Evolutionary conservation across 768 basidiomycete species (phyloP).

Genomic region (Lactarius akahatsu): DNA sequence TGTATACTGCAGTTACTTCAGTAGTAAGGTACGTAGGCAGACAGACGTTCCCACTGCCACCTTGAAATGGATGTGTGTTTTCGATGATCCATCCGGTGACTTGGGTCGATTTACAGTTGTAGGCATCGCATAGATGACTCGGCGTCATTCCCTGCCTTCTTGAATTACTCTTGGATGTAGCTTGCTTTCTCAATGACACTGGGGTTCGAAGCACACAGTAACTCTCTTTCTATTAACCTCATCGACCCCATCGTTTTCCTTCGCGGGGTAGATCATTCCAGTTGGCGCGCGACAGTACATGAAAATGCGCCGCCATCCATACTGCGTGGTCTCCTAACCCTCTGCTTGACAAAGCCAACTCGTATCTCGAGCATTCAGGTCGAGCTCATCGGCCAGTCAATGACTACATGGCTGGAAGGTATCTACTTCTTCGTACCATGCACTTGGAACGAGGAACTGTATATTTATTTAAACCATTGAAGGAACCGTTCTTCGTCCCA

Average conservation of each 20-base stretch:
- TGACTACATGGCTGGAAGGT: constrained; percentile 89
- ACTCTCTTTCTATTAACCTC: constrained; percentile 43
- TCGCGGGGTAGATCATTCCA: constrained; percentile 39
- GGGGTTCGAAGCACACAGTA: constrained; percentile 27
- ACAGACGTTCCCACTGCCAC: not conserved
- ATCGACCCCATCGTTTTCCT: constrained; percentile 59
- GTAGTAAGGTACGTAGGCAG: not conserved
- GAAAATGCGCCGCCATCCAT: constrained; percentile 50
- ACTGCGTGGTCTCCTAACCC: constrained; percentile 62
- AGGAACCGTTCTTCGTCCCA: constrained; percentile 46
- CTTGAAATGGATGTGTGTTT: not conserved
- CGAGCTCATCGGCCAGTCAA: constrained; percentile 67
- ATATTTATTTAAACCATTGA: constrained; percentile 29
- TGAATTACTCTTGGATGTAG: not conserved
- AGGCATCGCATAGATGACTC: not conserved
- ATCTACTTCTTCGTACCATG: constrained; percentile 21
- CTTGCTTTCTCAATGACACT: not conserved
- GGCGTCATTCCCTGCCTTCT: too few species aligned
- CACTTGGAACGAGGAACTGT: constrained; percentile 38
- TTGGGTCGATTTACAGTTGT: too few species aligned
- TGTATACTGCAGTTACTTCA: too few species aligned
- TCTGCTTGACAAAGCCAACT: constrained; percentile 71
- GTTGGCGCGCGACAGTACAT: constrained; percentile 32
- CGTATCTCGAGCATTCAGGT: constrained; percentile 85
- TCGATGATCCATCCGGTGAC: not conserved